Conservation (phyloP, 2,329 filamentous ascomycete genomes). For the Fusarium dlaminii region DNA sequence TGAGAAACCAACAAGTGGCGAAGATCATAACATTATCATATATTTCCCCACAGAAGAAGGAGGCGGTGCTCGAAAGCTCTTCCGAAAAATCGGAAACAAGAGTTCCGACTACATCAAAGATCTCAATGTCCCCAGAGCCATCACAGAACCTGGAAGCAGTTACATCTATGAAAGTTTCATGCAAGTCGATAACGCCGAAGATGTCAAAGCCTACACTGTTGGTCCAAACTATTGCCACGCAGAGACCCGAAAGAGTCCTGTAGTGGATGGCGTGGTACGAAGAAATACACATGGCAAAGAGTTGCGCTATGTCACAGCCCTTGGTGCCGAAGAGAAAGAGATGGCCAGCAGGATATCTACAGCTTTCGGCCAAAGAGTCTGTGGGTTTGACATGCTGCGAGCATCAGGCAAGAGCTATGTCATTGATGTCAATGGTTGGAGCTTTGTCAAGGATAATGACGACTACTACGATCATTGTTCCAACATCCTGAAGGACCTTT, state of each 20-base stretch:
- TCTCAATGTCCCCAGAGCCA: constrained; percentile 78
- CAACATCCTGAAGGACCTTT: constrained; percentile 86
- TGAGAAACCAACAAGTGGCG: constrained; percentile 97
- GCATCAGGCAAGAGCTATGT: constrained; percentile 93
- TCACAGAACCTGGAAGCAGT: constrained; percentile 82
- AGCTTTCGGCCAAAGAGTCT: constrained; percentile 93
- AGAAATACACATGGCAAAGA: constrained; percentile 98
- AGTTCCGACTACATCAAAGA: constrained; percentile 92
- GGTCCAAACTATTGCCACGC: constrained; percentile 93
- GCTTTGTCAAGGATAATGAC: constrained; percentile 99
- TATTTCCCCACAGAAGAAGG: constrained; percentile 91
- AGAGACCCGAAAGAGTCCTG: constrained; percentile 95
- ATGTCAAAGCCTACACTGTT: constrained; percentile 98
- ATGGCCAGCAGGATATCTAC: constrained; percentile 91
- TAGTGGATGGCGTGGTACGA: constrained; percentile 94
- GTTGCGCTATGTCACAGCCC: constrained; percentile 89
- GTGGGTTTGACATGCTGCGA: constrained; percentile 92
- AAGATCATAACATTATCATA: constrained; percentile 98
- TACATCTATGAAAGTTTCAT: constrained; percentile 99
- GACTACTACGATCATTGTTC: constrained; percentile 96
- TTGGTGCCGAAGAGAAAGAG: constrained; percentile 81
- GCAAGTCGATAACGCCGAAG: constrained; percentile 94
- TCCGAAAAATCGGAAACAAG: constrained; percentile 98
- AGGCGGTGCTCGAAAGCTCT: constrained; percentile 89
- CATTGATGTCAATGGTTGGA: constrained; percentile 99